These are phyloP conservation scores for Komagataella ulmi DNA, from an alignment of 805 yeast genomes.

Conservation along the genomic window DNA sequence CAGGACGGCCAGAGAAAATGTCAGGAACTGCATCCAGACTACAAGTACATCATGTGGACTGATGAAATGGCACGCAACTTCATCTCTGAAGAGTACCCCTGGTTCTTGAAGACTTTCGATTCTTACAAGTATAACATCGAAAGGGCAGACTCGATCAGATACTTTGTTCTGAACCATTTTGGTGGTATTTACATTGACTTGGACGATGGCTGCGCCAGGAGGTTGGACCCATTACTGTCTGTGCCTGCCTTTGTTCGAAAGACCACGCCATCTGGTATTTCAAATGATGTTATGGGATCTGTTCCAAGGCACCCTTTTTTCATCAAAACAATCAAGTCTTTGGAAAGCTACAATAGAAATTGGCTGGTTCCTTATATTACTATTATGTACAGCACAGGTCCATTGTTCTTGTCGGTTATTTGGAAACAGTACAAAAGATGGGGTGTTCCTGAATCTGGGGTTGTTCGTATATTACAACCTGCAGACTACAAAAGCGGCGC, in stretches of 20 bases:
- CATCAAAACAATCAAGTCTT: constrained; percentile 48
- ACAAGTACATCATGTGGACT: constrained; percentile 83
- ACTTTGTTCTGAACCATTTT: constrained; percentile 68
- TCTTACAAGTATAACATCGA: constrained; percentile 69
- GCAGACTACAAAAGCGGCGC: constrained; percentile 51
- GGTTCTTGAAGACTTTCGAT: constrained; percentile 78
- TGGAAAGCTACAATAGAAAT: constrained; percentile 51
- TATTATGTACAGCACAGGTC: constrained; percentile 90
- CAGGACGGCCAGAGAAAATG: constrained; percentile 63
- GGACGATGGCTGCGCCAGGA: constrained; percentile 77
- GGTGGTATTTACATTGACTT: constrained; percentile 89
- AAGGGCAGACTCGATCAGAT: constrained; percentile 84
- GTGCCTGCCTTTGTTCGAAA: constrained; percentile 81
- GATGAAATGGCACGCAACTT: constrained; percentile 73
- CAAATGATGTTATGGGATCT: constrained; percentile 88
- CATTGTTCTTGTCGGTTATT: constrained; percentile 70
- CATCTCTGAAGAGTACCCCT: constrained; percentile 66
- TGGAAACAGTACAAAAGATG: constrained; percentile 82
- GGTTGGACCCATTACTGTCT: constrained; percentile 66
- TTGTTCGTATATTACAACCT: constrained; percentile 60
- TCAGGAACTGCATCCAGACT: constrained; percentile 73
- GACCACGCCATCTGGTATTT: constrained; percentile 82
- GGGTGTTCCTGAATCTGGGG: constrained; percentile 55
- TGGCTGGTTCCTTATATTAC: constrained; percentile 84
- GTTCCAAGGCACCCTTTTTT: constrained; percentile 83